These are phyloP conservation scores for Artemisia argyi DNA, from an alignment of 129 eudicot species.

Conservation along the genomic window DNA sequence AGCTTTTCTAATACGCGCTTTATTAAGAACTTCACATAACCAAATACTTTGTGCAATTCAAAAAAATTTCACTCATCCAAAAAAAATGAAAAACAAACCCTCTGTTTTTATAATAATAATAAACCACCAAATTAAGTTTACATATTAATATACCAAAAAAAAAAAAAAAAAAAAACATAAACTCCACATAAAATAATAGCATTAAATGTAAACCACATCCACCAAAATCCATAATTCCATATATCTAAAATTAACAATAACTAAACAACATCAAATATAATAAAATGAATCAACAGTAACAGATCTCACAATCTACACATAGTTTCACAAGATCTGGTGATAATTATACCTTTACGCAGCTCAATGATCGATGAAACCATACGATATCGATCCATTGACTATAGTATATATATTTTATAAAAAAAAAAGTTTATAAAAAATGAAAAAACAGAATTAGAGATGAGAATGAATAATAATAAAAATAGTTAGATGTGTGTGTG, in stretches of 20 bases:
- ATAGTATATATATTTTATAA: conserved; percentile 6
- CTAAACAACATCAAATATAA: too few species aligned
- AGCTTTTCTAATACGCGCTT: not conserved
- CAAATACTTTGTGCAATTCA: not conserved
- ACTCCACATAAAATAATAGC: not conserved
- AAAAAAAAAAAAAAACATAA: too few species aligned
- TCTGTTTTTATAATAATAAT: too few species aligned
- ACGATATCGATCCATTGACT: conserved; percentile 54
- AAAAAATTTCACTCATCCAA: not conserved
- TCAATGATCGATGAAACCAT: conserved; percentile 48
- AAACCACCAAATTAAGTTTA: not conserved
- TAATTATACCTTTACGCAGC: conserved; percentile 64
- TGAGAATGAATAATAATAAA: too few species aligned
- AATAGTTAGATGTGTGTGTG: not conserved
- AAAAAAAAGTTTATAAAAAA: not conserved
- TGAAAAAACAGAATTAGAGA: too few species aligned
- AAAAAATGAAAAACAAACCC: not conserved
- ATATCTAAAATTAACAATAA: too few species aligned
- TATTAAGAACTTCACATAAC: not conserved
- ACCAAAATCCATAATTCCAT: conserved; percentile 3
- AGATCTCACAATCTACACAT: conserved; percentile 21
- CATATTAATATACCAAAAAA: too few species aligned
- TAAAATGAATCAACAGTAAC: too few species aligned
- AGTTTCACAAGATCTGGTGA: conserved; percentile 32
- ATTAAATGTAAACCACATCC: not conserved